Percentiles rank a stretch among this genome's conserved stretches.
Conservation (phyloP, 352 stramenopile genomes). For the Phytophthora ohioensis region DNA sequence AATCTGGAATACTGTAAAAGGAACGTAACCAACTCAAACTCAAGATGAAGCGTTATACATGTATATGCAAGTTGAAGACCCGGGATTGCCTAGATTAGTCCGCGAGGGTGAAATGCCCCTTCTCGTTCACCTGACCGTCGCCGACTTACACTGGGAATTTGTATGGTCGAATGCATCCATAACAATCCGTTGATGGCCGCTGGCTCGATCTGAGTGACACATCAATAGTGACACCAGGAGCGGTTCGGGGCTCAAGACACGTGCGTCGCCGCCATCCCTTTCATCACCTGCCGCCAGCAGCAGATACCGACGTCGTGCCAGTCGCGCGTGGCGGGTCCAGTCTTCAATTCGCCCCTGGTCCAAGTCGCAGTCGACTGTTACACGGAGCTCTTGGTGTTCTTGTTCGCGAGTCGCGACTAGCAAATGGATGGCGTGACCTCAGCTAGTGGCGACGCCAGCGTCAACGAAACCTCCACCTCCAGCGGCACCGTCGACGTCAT, state of each 20-base stretch:
- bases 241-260: conserved; percentile 20
- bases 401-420: conserved; percentile 20
- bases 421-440: conserved; percentile 7
- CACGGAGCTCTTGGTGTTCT: conserved; percentile 10
- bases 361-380: conserved; percentile 5
- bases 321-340: conserved; percentile 1
- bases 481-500: conserved; percentile 11
- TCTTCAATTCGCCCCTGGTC: conserved; percentile 6
- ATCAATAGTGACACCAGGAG: conserved; percentile 9
- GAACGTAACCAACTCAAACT: no score
- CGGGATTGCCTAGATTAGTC: conserved; percentile 6
- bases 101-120: conserved; percentile 1
- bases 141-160: conserved; percentile 10
- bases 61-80: background rate
- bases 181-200: conserved; percentile 6
- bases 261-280: conserved; percentile 3
- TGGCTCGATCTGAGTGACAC: conserved; percentile 22
- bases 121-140: background rate
- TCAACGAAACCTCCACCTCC: conserved; percentile 6
- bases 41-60: no score
- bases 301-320: background rate
- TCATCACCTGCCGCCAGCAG: background rate
- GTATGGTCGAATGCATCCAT: conserved; percentile 14
- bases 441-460: background rate
- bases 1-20: no score